Evolutionary conservation across 1,284 basidiomycete species (phyloP), one percentile per base, ranked within the genome.

Genomic region (Trichosporon inkin): DNA sequence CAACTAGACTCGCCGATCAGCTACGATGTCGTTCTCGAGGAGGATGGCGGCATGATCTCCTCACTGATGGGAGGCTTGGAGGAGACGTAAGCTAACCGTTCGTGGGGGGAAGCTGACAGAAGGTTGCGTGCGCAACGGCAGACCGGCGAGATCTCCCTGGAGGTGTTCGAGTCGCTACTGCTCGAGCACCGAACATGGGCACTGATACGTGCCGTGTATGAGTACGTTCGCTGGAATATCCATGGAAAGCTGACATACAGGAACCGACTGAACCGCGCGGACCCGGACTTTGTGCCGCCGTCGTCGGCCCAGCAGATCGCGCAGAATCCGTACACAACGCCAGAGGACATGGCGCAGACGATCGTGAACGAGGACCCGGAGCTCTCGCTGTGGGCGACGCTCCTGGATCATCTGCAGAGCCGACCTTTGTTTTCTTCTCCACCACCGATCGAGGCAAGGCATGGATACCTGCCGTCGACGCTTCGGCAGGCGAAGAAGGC

Each of bases 141-240:
- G 40, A 56, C 11, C 6, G 61, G 61, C 2, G 17, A n/a, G 17
- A 36, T 63, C 10, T 6, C 44, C 6, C n/a, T 53, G 13, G 72
- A 73, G 10, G 71, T 73, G 60, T 61, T 63, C 54, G 63, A 72
- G 34, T 67, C 70, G 10, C 56, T 76, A 19, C 55, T 73, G 47
- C 58, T 68, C n/a, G 75, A 77, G 56, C 75, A 77, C 60, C 64
- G 75, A 22, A 74, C 75, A 40, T 77, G 75, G 75, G 71, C 73
- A 56, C 64, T 77, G 11, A 47, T 77, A 8, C 60, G 74, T 28
- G 61, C 74, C 1, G 65, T 77, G 1, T 73, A 70, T 58, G 71
- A 72, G 75, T 75, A 47, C 57, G 74, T 62, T 2, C 7, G 2
- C 10, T n/a, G 28, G 28, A 32, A 32, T 32, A 7, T 36, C 14